Evolutionary conservation across 1,284 basidiomycete genomes (phyloP).

Genomic region (Grifola frondosa): DNA sequence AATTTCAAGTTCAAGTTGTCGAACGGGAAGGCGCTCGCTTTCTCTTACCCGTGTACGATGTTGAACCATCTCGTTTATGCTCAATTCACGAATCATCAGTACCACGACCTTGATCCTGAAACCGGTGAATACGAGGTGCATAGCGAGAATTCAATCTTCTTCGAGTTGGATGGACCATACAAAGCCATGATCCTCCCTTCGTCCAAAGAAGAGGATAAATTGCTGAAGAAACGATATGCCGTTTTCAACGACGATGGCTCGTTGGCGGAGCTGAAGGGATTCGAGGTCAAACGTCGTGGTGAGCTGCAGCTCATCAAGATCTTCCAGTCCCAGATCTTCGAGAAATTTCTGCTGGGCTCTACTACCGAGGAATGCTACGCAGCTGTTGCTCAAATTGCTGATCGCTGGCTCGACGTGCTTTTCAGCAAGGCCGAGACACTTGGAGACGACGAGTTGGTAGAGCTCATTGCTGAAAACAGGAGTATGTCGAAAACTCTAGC

Average conservation of each 20-base stretch:
- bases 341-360: slow-evolving; percentile 91
- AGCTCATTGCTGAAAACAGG: slow-evolving; percentile 97
- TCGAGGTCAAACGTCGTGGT: slow-evolving; percentile 98
- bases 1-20: slow-evolving; percentile 94
- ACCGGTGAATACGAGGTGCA: slow-evolving; percentile 86
- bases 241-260: slow-evolving; percentile 99
- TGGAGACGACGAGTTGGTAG: slow-evolving; percentile 91
- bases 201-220: slow-evolving; percentile 98
- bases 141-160: slow-evolving; percentile 99
- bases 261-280: slow-evolving; percentile 96
- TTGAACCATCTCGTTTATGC: slow-evolving; percentile 97
- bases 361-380: slow-evolving; percentile 96
- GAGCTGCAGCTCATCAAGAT: slow-evolving; percentile 99
- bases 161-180: slow-evolving; percentile 98
- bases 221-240: slow-evolving; percentile 98
- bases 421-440: slow-evolving; percentile 85
- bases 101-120: slow-evolving; percentile 88
- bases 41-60: slow-evolving; percentile 99
- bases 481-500: slow-evolving; percentile 98
- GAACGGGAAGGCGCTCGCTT: slow-evolving; percentile 84
- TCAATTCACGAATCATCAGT: slow-evolving; percentile 97
- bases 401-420: slow-evolving; percentile 97
- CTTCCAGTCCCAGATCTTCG: slow-evolving; percentile 98
- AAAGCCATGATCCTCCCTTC: slow-evolving; percentile 99
- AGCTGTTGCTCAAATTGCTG: slow-evolving; percentile 90